phyloP scores from a whole-genome alignment of 2,329 filamentous ascomycete genomes.

The Didymella lethalis region DNA sequence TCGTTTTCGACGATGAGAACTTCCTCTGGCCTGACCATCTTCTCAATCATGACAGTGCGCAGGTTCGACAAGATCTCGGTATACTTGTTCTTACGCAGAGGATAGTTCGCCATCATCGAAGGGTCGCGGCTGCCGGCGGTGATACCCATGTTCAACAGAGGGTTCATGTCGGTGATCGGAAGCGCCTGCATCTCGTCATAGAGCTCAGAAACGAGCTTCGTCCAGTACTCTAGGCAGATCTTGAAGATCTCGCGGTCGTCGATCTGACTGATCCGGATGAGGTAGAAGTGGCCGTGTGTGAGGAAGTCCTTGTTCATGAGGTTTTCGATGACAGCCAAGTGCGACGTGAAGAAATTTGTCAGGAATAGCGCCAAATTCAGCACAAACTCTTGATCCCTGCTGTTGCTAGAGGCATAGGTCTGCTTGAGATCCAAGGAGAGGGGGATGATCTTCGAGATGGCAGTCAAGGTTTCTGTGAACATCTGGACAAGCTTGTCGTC shows the following conservation, averaged over 20 bases:
- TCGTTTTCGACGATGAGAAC: constrained; percentile 99
- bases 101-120: constrained; percentile 83
- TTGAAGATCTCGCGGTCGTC: constrained; percentile 99
- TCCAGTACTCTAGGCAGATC: constrained; percentile 99
- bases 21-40: constrained; percentile 98
- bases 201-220: constrained; percentile 94
- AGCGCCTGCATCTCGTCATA: constrained; percentile 99
- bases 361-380: constrained; percentile 96
- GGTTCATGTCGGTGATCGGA: constrained; percentile 91
- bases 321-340: constrained; percentile 92
- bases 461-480: constrained; percentile 96
- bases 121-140: constrained; percentile 85
- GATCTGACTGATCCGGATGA: constrained; percentile 97
- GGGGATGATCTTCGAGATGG: constrained; percentile 92
- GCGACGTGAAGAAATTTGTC: constrained; percentile 95
- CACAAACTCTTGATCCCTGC: constrained; percentile 94
- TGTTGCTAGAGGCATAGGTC: constrained; percentile 90
- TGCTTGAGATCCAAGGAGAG: constrained; percentile 87
- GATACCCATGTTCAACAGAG: constrained; percentile 80
- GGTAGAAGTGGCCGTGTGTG: constrained; percentile 95
- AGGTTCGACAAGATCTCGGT: constrained; percentile 92
- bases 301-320: constrained; percentile 94
- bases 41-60: constrained; percentile 98
- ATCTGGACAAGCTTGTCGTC: constrained; percentile 96
- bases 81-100: constrained; percentile 97